Evolutionary conservation across 176 grass and related monocot species (phyloP).

Genomic region (Otatea glauca): DNA sequence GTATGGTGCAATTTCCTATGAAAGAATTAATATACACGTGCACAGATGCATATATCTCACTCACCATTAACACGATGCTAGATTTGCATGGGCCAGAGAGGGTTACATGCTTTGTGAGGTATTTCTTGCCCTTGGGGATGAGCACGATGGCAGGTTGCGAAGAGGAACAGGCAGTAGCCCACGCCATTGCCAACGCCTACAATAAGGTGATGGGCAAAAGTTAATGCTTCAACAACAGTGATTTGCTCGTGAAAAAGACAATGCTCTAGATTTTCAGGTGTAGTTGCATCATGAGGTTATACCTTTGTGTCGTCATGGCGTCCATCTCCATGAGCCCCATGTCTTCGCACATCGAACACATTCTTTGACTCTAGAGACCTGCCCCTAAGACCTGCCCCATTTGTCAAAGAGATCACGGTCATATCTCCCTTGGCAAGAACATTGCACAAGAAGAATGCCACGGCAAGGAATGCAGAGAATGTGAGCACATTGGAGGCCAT

Average conservation of each 20-base stretch:
- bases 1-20: neutral
- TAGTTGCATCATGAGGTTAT: neutral
- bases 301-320: conserved; percentile 59
- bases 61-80: conserved; percentile 53
- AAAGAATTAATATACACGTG: too few species aligned
- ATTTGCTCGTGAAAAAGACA: too few species aligned
- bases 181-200: conserved; percentile 59
- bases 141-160: conserved; percentile 41
- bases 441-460: conserved; percentile 10
- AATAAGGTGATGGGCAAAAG: neutral
- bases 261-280: conserved; percentile 6
- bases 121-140: conserved; percentile 50
- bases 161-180: conserved; percentile 61
- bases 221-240: too few species aligned
- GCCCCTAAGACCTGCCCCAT: neutral
- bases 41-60: too few species aligned
- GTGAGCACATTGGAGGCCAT: neutral
- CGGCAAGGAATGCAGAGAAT: neutral
- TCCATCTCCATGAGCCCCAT: conserved; percentile 61
- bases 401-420: neutral
- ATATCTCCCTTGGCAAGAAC: conserved; percentile 19
- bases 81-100: conserved; percentile 69
- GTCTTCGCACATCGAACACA: conserved; percentile 45
- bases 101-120: conserved; percentile 50
- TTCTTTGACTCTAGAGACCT: conserved; percentile 29